Percentiles rank a stretch among this genome's conserved stretches.
phyloP scores from a whole-genome alignment of 257 asterid genomes.

The Striga asiatica region DNA sequence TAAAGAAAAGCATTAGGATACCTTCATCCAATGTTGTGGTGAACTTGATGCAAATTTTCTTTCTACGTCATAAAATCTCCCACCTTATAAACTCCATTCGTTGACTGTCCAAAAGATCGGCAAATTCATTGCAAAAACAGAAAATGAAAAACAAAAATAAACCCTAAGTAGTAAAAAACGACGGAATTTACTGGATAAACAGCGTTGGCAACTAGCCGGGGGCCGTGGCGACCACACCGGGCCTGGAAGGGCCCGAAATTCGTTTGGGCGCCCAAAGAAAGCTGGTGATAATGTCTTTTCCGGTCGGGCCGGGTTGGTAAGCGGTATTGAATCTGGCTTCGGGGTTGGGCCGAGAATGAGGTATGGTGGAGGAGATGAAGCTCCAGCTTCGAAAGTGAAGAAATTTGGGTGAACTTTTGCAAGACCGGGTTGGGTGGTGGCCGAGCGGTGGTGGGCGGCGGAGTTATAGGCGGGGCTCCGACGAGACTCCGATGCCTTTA shows the following conservation, averaged over 20 bases:
- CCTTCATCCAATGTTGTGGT: constrained; percentile 74
- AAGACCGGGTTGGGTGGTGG: no score
- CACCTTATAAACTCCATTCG: constrained; percentile 53
- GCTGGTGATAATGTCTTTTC: not conserved
- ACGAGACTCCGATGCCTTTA: constrained; percentile 16
- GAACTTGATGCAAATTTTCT: constrained; percentile 63
- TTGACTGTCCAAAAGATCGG: constrained; percentile 28
- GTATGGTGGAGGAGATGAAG: constrained; percentile 23
- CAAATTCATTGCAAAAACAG: not conserved
- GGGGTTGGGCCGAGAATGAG: constrained; percentile 19
- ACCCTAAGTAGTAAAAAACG: no score
- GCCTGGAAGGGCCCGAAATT: constrained; percentile 15
- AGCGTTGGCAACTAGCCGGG: constrained; percentile 23
- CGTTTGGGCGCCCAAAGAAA: constrained; percentile 12
- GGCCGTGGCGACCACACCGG: constrained; percentile 23
- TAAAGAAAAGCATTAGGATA: no score
- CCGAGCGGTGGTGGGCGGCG: not conserved
- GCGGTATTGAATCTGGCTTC: constrained; percentile 17
- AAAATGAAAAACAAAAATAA: constrained; percentile 12
- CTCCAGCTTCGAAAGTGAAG: constrained; percentile 19
- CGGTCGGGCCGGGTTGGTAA: constrained; percentile 15
- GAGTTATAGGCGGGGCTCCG: constrained; percentile 4
- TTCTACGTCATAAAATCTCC: constrained; percentile 74
- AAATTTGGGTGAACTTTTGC: constrained; percentile 18
- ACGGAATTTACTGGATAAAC: constrained; percentile 26